Conservation (phyloP, 2,329 filamentous ascomycete genomes). For the Diaporthe helianthi region DNA sequence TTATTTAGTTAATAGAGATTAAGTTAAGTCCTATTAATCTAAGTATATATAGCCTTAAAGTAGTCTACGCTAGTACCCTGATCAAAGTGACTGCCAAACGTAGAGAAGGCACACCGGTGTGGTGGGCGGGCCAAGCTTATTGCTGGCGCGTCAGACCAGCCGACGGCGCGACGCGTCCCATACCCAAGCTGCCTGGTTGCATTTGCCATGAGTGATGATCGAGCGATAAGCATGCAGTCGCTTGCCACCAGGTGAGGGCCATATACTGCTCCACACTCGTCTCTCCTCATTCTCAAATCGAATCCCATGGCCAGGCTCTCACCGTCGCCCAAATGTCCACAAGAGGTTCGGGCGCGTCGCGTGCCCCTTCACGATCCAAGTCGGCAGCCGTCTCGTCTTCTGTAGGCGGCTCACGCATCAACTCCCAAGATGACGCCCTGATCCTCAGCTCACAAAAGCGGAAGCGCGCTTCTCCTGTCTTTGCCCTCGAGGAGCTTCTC, state of each 20-base stretch:
- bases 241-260: neutral
- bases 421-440: constrained; percentile 41
- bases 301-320: constrained; percentile 41
- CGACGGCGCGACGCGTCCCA: constrained; percentile 19
- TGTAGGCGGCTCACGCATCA: constrained; percentile 48
- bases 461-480: constrained; percentile 46
- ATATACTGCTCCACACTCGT: neutral
- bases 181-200: neutral
- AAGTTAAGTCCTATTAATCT: too few relatives aligned
- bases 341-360: constrained; percentile 56
- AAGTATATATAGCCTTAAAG: too few relatives aligned
- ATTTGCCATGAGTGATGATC: constrained; percentile 7
- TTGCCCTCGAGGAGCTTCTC: constrained; percentile 59
- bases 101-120: too few relatives aligned
- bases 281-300: constrained; percentile 31
- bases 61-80: too few relatives aligned
- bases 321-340: constrained; percentile 43
- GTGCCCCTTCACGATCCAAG: constrained; percentile 44
- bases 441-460: constrained; percentile 44
- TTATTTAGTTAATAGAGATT: too few relatives aligned
- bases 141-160: constrained; percentile 6
- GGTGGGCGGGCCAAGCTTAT: neutral
- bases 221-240: neutral
- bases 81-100: too few relatives aligned
- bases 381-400: constrained; percentile 46